phyloP scores from a whole-genome alignment of 257 asterid species.

The Eustoma russellianum region DNA sequence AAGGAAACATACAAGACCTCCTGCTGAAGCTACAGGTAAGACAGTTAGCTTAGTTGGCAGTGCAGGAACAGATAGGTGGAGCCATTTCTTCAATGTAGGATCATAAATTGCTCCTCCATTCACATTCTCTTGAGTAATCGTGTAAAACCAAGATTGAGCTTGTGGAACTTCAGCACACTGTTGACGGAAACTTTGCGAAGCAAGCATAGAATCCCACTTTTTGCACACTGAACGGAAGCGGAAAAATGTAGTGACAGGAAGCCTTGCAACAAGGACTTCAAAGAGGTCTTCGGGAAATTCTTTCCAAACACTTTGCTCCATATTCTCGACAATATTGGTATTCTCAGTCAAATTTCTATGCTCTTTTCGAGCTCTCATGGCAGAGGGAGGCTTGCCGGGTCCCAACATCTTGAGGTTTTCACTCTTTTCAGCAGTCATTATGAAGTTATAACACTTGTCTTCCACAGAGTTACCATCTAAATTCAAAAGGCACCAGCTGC shows the following conservation, averaged over 20 bases:
- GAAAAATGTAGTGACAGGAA: slow-evolving; percentile 73
- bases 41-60: slow-evolving; percentile 61
- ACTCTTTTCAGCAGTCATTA: slow-evolving; percentile 71
- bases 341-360: slow-evolving; percentile 37
- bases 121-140: slow-evolving; percentile 70
- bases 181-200: slow-evolving; percentile 70
- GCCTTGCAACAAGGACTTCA: slow-evolving; percentile 84
- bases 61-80: slow-evolving; percentile 73
- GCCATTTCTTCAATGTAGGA: slow-evolving; percentile 69
- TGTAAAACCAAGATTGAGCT: slow-evolving; percentile 76
- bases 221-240: slow-evolving; percentile 67
- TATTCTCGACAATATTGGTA: slow-evolving; percentile 29
- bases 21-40: slow-evolving; percentile 90
- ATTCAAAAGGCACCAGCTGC: slow-evolving; percentile 61
- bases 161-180: slow-evolving; percentile 57
- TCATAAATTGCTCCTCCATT: slow-evolving; percentile 83
- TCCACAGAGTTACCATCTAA: slow-evolving; percentile 41
- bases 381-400: slow-evolving; percentile 77
- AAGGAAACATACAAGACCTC: slow-evolving; percentile 93
- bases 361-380: slow-evolving; percentile 62
- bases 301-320: slow-evolving; percentile 78
- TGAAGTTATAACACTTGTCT: slow-evolving; percentile 47
- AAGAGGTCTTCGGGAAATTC: slow-evolving; percentile 93
- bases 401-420: slow-evolving; percentile 78
- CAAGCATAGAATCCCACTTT: slow-evolving; percentile 71